phyloP scores from a whole-genome alignment of 352 stramenopile genomes.

The Phytophthora pini region DNA sequence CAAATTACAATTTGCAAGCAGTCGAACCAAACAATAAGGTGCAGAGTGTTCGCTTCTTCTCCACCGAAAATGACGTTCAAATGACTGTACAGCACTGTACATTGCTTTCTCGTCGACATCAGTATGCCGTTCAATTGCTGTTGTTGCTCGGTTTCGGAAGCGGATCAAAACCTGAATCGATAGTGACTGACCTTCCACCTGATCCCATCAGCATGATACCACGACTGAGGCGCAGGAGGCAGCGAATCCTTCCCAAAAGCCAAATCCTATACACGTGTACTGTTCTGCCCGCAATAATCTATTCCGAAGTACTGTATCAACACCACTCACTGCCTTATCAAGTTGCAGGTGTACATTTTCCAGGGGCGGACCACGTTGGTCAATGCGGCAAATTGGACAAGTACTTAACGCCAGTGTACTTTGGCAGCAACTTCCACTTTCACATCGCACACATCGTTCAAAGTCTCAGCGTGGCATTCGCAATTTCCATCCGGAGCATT shows the following conservation, averaged over 20 bases:
- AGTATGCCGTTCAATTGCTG: background rate
- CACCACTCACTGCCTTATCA: background rate
- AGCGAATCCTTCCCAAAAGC: no score
- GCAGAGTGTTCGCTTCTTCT: no score
- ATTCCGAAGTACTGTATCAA: no score
- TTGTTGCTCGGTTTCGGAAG: background rate
- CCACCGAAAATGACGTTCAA: no score
- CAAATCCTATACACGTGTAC: no score
- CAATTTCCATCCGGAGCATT: slow-evolving; percentile 11
- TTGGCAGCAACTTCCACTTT: background rate
- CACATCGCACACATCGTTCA: slow-evolving; percentile 8
- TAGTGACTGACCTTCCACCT: slow-evolving; percentile 1
- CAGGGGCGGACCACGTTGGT: slow-evolving; percentile 2
- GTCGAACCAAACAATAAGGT: no score
- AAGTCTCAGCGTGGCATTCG: slow-evolving; percentile 23
- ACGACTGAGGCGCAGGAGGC: slow-evolving; percentile 1
- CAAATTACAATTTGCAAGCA: no score
- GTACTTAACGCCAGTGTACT: background rate
- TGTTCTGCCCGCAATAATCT: no score
- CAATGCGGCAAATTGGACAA: background rate
- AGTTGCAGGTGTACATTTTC: background rate
- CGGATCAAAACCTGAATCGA: no score
- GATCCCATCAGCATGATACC: slow-evolving; percentile 7
- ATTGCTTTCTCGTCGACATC: background rate
- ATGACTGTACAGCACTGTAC: no score